These are phyloP conservation scores for Sherardia arvensis DNA, from an alignment of 257 asterid species.

Conservation along the genomic window DNA sequence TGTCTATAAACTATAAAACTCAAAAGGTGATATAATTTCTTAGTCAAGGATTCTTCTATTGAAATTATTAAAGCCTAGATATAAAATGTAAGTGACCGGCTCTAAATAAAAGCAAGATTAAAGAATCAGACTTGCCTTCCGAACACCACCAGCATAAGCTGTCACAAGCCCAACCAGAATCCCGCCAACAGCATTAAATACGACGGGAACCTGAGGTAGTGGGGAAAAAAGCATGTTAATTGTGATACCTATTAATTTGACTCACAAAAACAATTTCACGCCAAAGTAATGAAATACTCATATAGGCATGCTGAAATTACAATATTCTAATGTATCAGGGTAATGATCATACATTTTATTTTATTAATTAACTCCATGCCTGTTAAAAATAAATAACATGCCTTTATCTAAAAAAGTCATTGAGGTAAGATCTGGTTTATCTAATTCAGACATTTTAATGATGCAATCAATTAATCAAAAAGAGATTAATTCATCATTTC, in stretches of 20 bases:
- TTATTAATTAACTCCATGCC: neutral
- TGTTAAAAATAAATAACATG: too few species aligned
- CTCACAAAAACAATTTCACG: neutral
- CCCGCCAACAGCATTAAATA: constrained; percentile 85
- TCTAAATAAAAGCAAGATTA: neutral
- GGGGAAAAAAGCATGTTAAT: neutral
- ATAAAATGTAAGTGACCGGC: neutral
- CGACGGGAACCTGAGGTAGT: constrained; percentile 73
- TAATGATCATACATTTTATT: neutral
- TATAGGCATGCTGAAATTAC: neutral
- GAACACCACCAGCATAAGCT: constrained; percentile 90
- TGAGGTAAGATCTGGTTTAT: neutral
- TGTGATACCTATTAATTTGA: constrained; percentile 1
- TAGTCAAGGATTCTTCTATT: neutral
- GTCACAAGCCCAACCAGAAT: constrained; percentile 98
- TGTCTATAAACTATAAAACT: neutral
- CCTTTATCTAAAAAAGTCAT: neutral
- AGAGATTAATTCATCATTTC: neutral
- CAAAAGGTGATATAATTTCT: neutral
- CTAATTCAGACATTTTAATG: neutral
- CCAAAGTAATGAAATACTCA: neutral
- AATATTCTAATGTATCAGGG: neutral
- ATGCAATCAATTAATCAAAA: neutral
- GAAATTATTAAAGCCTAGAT: neutral
- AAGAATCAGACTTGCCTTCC: constrained; percentile 44